Evolutionary conservation across 306 rosid genomes (phyloP).

Genomic region (Astragalus membranaceus): DNA sequence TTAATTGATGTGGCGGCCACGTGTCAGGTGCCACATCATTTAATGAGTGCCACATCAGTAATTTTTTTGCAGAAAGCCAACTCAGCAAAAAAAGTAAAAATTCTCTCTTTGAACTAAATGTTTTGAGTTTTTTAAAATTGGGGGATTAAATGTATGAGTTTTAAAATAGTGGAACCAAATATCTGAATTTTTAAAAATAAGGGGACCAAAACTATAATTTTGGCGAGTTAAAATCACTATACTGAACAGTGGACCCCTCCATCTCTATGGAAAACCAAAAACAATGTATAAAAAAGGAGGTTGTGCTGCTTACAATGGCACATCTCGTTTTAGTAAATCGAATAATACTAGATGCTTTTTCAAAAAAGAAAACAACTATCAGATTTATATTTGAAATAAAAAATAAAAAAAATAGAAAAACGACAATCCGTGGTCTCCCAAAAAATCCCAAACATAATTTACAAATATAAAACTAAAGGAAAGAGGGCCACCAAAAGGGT

Average conservation of each 20-base stretch:
- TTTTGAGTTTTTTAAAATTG: too few relatives aligned
- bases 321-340: constrained; percentile 39
- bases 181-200: too few relatives aligned
- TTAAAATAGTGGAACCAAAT: too few relatives aligned
- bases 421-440: constrained; percentile 8
- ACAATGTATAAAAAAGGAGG: neutral
- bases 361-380: neutral
- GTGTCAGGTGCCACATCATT: too few relatives aligned
- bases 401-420: neutral
- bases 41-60: too few relatives aligned
- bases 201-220: too few relatives aligned
- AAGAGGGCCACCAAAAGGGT: constrained; percentile 6
- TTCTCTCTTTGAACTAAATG: too few relatives aligned
- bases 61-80: too few relatives aligned
- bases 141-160: too few relatives aligned
- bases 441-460: constrained; percentile 2
- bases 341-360: constrained; percentile 36
- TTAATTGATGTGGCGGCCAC: too few relatives aligned
- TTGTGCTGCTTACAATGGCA: constrained; percentile 13
- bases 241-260: neutral
- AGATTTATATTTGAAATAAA: neutral
- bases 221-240: too few relatives aligned
- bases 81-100: too few relatives aligned
- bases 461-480: neutral
- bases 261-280: neutral